Evolutionary conservation across 805 yeast species (phyloP).

Genomic region (Ogataea pignaliae): DNA sequence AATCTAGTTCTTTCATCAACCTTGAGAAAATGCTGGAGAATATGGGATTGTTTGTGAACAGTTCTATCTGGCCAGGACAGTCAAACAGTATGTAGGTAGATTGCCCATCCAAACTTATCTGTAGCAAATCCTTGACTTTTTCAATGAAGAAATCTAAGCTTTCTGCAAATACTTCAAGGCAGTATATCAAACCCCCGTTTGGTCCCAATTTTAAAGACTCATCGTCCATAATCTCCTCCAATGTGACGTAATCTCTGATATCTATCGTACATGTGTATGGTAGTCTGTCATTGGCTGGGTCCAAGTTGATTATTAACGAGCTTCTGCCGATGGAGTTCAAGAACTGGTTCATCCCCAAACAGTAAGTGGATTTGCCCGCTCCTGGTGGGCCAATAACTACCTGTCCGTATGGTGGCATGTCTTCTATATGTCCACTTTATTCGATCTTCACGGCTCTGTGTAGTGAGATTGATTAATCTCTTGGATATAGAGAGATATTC

Average conservation of each 20-base stretch:
- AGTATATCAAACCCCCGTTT: conserved; percentile 86
- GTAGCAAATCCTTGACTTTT: conserved; percentile 52
- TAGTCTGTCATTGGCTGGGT: conserved; percentile 66
- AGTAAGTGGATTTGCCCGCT: conserved; percentile 92
- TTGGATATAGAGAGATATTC: too few species aligned
- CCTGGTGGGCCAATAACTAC: conserved; percentile 98
- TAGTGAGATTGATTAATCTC: too few species aligned
- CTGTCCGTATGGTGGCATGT: conserved; percentile 71
- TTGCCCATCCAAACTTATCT: conserved; percentile 34
- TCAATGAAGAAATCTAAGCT: conserved; percentile 55
- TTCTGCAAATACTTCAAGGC: conserved; percentile 63
- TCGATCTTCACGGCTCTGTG: too few species aligned
- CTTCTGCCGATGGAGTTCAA: conserved; percentile 91
- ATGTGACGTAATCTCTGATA: conserved; percentile 50
- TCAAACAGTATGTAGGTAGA: conserved; percentile 72
- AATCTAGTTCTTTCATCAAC: conserved; percentile 58
- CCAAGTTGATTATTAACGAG: conserved; percentile 79
- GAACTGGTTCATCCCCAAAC: conserved; percentile 89
- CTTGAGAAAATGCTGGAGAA: conserved; percentile 61
- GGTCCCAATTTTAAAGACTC: conserved; percentile 48
- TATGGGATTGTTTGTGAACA: conserved; percentile 85
- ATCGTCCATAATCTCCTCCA: conserved; percentile 58
- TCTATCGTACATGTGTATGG: conserved; percentile 54
- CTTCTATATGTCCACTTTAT: not conserved
- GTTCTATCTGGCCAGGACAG: conserved; percentile 95